Evolutionary conservation across 768 basidiomycete genomes (phyloP).

Genomic region (Pleurotus giganteus): DNA sequence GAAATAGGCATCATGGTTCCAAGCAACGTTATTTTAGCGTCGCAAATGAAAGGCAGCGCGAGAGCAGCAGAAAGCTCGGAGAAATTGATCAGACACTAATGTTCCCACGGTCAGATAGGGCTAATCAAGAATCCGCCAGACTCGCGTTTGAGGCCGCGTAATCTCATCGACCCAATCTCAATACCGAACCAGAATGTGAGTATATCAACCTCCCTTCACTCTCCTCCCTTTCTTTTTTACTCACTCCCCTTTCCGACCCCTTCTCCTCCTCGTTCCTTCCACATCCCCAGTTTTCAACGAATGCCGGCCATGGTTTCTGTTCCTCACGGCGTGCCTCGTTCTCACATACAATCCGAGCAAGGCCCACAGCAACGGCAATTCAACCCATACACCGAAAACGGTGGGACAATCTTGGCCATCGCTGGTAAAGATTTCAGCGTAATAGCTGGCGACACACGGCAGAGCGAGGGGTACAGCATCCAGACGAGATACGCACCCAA

Average conservation of each 20-base stretch:
- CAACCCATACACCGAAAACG: conserved; percentile 91
- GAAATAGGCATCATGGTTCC: background rate
- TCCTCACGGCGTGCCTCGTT: conserved; percentile 1
- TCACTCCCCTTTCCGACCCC: conserved; percentile 20
- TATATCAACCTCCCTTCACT: conserved; percentile 17
- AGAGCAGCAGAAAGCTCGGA: conserved; percentile 36
- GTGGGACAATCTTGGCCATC: conserved; percentile 95
- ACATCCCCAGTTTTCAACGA: conserved; percentile 5
- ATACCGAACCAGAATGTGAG: conserved; percentile 31
- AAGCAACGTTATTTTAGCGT: background rate
- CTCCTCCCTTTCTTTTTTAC: conserved; percentile 22
- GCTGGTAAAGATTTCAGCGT: conserved; percentile 92
- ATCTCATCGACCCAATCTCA: conserved; percentile 32
- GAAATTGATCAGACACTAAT: conserved; percentile 21
- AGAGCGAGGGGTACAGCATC: conserved; percentile 96
- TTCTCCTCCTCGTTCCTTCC: conserved; percentile 17
- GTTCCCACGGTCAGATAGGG: conserved; percentile 12
- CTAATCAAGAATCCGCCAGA: conserved; percentile 33
- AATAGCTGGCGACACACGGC: conserved; percentile 95
- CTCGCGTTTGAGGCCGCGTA: conserved; percentile 29
- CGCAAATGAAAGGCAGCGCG: conserved; percentile 9
- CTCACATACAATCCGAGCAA: conserved; percentile 3
- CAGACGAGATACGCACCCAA: conserved; percentile 97
- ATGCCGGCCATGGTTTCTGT: conserved; percentile 40
- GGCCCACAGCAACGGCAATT: conserved; percentile 59